Evolutionary conservation across 106 monocot genomes (phyloP).

Genomic region (Hemerocallis citrina): DNA sequence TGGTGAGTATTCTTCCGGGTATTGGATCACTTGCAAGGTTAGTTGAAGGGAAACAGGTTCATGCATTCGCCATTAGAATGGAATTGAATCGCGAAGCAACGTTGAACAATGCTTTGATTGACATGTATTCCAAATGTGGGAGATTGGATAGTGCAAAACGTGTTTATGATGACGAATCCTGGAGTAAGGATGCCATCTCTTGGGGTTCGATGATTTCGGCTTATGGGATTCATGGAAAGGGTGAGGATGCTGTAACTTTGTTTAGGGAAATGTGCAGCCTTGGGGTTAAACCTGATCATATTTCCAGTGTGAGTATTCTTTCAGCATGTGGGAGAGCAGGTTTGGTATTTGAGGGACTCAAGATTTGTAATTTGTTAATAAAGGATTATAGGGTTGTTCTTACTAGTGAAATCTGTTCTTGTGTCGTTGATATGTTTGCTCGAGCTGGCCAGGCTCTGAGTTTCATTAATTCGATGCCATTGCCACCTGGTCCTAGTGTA

Average conservation of each 20-base stretch:
- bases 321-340: slow-evolving; percentile 61
- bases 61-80: slow-evolving; percentile 37
- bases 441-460: slow-evolving; percentile 57
- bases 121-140: slow-evolving; percentile 67
- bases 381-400: slow-evolving; percentile 36
- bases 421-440: slow-evolving; percentile 73
- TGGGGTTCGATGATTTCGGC: slow-evolving; percentile 70
- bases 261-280: slow-evolving; percentile 40
- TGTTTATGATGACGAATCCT: slow-evolving; percentile 49
- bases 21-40: slow-evolving; percentile 44
- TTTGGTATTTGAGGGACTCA: slow-evolving; percentile 50
- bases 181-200: slow-evolving; percentile 80
- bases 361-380: slow-evolving; percentile 53
- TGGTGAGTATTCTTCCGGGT: slow-evolving; percentile 52
- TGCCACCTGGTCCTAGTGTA: slow-evolving; percentile 29
- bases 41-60: slow-evolving; percentile 50
- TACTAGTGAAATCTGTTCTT: slow-evolving; percentile 58
- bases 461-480: slow-evolving; percentile 51
- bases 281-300: slow-evolving; percentile 42
- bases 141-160: slow-evolving; percentile 35
- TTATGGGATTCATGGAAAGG: slow-evolving; percentile 63
- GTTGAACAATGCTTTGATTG: slow-evolving; percentile 79
- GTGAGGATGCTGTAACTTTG: slow-evolving; percentile 43
- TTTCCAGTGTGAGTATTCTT: slow-evolving; percentile 41
- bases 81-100: slow-evolving; percentile 25